Evolutionary conservation across 2,329 filamentous ascomycete species (phyloP).

Genomic region (Rachicladosporium sp.): DNA sequence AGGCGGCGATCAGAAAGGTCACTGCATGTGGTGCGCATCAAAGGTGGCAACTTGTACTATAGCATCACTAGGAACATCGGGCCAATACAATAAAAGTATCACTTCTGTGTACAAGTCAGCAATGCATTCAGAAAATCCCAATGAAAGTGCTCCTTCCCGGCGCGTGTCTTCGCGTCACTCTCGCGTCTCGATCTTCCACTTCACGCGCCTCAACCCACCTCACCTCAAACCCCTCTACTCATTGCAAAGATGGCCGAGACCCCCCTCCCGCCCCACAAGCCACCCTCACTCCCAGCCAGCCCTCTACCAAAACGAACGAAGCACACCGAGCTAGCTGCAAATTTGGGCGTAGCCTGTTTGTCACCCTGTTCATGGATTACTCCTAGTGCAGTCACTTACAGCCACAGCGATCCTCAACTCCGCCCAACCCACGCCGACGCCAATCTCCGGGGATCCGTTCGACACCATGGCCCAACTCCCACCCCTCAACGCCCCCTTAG

Average conservation of each 20-base stretch:
- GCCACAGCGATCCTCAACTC: conserved; percentile 26
- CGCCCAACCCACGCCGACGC: conserved; percentile 22
- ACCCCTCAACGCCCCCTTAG: conserved; percentile 24
- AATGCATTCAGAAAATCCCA: too few species aligned
- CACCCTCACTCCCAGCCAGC: conserved; percentile 53
- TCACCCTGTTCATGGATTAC: not conserved
- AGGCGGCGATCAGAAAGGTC: too few species aligned
- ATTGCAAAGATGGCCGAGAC: conserved; percentile 18
- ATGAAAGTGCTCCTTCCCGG: too few species aligned
- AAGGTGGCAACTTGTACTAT: too few species aligned
- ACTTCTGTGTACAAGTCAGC: too few species aligned
- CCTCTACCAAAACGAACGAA: conserved; percentile 74
- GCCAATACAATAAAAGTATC: too few species aligned
- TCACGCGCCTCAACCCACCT: too few species aligned
- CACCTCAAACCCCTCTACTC: too few species aligned
- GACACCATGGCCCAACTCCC: conserved; percentile 16
- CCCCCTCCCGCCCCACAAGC: conserved; percentile 27
- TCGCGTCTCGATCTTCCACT: too few species aligned
- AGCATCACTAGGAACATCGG: too few species aligned
- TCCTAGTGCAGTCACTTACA: not conserved
- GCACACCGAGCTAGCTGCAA: conserved; percentile 36
- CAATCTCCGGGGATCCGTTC: conserved; percentile 12
- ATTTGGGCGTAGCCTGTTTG: conserved; percentile 24
- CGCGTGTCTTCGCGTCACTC: too few species aligned
- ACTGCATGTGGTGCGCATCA: too few species aligned